phyloP scores from a whole-genome alignment of 106 monocot genomes.

The Triglochin maritima region DNA sequence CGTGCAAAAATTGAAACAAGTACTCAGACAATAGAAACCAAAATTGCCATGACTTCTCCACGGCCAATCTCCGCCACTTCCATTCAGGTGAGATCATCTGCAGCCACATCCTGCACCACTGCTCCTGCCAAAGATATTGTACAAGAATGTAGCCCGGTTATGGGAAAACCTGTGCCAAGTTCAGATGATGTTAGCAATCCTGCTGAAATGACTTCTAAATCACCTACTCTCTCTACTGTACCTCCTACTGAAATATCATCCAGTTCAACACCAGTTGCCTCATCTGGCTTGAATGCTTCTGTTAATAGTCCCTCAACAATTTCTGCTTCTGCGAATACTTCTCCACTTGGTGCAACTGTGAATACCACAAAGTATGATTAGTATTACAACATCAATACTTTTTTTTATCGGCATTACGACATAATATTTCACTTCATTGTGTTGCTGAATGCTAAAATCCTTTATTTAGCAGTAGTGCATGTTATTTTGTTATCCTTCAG shows the following conservation, averaged over 20 bases:
- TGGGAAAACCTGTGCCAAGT: constrained; percentile 9
- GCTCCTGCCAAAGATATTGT: constrained; percentile 9
- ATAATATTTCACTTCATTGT: neutral
- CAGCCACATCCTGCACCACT: constrained; percentile 6
- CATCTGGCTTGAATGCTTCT: constrained; percentile 10
- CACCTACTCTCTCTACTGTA: constrained; percentile 16
- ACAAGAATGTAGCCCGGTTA: constrained; percentile 23
- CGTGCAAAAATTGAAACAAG: constrained; percentile 62
- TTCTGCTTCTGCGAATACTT: constrained; percentile 12
- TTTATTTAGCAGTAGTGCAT: too few relatives aligned
- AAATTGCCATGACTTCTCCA: constrained; percentile 17
- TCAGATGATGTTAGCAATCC: constrained; percentile 13
- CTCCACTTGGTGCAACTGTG: constrained; percentile 1
- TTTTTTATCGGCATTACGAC: neutral
- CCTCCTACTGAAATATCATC: constrained; percentile 14
- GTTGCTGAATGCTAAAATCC: neutral
- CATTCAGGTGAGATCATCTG: constrained; percentile 20
- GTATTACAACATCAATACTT: neutral
- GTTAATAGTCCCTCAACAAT: constrained; percentile 6
- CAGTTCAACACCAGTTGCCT: constrained; percentile 7
- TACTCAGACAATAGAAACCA: constrained; percentile 17
- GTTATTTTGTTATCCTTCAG: too few relatives aligned
- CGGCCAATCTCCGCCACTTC: constrained; percentile 3
- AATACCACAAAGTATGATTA: constrained; percentile 23
- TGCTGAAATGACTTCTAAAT: constrained; percentile 16